Evolutionary conservation across 345 rosid genomes (phyloP).

Genomic region (Aquilaria malaccensis): DNA sequence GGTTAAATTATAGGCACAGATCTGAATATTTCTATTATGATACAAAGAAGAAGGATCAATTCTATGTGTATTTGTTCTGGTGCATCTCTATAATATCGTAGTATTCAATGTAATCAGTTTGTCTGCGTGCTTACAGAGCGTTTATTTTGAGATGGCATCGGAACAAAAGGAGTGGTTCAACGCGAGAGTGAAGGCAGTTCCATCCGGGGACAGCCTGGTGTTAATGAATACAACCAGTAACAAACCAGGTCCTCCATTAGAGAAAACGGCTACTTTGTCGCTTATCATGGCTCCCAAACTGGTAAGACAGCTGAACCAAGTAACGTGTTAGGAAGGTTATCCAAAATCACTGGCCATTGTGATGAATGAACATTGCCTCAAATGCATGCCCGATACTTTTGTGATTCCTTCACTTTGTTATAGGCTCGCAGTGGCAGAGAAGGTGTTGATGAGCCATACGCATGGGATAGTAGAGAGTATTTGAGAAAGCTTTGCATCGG

Average conservation of each 20-base stretch:
- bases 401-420: not conserved
- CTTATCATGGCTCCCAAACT: constrained; percentile 76
- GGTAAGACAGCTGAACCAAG: constrained; percentile 22
- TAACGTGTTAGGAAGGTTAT: not conserved
- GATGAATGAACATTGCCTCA: too few relatives aligned
- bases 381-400: too few relatives aligned
- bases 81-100: too few relatives aligned
- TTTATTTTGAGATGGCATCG: constrained; percentile 28
- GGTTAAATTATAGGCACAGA: too few relatives aligned
- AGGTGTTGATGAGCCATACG: constrained; percentile 86
- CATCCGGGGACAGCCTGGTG: constrained; percentile 87
- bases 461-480: constrained; percentile 93
- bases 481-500: constrained; percentile 96
- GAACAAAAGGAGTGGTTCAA: constrained; percentile 48
- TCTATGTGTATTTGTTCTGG: too few relatives aligned
- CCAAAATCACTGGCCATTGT: too few relatives aligned
- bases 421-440: constrained; percentile 68
- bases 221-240: constrained; percentile 46
- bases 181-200: constrained; percentile 81
- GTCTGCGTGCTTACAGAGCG: too few relatives aligned
- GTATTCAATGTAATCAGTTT: too few relatives aligned
- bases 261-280: constrained; percentile 74
- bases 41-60: too few relatives aligned
- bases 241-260: constrained; percentile 79
- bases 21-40: too few relatives aligned